These are phyloP conservation scores for Boletus semigastroideus DNA, from an alignment of 1,284 basidiomycete species.

Conservation along the genomic window DNA sequence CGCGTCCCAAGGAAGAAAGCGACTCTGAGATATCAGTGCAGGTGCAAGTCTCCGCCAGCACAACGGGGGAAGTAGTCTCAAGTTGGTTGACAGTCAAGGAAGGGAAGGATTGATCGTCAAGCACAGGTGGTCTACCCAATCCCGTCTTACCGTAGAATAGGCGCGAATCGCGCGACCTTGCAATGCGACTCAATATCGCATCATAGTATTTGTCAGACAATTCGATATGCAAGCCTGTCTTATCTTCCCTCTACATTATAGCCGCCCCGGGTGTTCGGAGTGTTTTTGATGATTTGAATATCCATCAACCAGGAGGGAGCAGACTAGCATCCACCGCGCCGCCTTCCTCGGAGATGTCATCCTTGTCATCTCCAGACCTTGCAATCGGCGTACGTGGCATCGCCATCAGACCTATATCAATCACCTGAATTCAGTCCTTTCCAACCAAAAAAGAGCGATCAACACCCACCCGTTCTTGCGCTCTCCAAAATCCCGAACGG, in stretches of 20 bases:
- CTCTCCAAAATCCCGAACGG: conserved; percentile 96
- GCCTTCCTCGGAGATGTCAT: conserved; percentile 46
- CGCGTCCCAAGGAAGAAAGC: too few species aligned
- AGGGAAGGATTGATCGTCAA: too few species aligned
- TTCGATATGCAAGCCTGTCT: not conserved
- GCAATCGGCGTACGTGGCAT: conserved; percentile 93
- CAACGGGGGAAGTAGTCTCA: too few species aligned
- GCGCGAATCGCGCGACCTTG: too few species aligned
- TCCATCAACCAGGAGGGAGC: conserved; percentile 81
- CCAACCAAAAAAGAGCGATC: not conserved
- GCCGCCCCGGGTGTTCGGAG: not conserved
- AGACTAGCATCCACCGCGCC: conserved; percentile 79
- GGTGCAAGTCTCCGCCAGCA: too few species aligned
- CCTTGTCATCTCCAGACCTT: conserved; percentile 60
- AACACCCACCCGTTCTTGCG: conserved; percentile 78
- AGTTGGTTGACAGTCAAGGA: too few species aligned
- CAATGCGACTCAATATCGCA: too few species aligned
- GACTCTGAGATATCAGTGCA: too few species aligned
- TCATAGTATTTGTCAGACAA: too few species aligned
- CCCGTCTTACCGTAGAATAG: too few species aligned
- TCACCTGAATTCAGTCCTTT: not conserved
- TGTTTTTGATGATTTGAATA: too few species aligned
- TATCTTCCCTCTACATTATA: not conserved
- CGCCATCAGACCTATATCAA: conserved; percentile 80
- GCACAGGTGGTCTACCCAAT: too few species aligned